These are phyloP conservation scores for Lecanicillium sp. DNA, from an alignment of 2,329 filamentous ascomycete genomes.

Conservation along the genomic window DNA sequence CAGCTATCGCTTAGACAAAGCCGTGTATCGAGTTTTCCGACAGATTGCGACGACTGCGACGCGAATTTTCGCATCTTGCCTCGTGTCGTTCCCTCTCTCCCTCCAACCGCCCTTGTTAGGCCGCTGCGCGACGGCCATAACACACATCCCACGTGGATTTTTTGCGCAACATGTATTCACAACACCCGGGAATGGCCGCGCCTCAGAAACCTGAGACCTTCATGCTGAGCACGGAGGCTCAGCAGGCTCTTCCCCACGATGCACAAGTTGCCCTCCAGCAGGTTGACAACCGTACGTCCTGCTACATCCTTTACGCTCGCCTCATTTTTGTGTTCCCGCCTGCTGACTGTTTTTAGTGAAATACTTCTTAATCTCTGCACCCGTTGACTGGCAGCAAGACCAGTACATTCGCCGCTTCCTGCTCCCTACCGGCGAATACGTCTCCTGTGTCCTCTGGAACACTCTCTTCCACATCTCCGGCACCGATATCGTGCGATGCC, in stretches of 20 bases:
- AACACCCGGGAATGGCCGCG: conserved; percentile 81
- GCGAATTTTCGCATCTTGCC: neutral
- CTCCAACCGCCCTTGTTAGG: neutral
- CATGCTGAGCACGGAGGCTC: conserved; percentile 94
- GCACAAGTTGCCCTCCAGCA: conserved; percentile 96
- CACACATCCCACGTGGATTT: neutral
- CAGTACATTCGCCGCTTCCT: conserved; percentile 96
- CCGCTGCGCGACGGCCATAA: conserved; percentile 9
- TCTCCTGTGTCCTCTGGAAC: conserved; percentile 96
- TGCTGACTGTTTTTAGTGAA: conserved; percentile 59
- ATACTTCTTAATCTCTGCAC: conserved; percentile 98
- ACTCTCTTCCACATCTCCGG: conserved; percentile 99
- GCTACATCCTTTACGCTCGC: neutral
- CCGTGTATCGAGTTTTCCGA: neutral
- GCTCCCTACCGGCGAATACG: conserved; percentile 94
- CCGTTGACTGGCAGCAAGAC: conserved; percentile 94
- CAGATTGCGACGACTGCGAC: neutral
- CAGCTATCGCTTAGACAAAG: neutral
- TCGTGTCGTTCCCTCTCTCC: neutral
- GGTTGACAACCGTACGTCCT: conserved; percentile 82
- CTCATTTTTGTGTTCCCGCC: neutral
- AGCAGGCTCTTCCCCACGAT: conserved; percentile 92
- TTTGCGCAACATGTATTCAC: conserved; percentile 61
- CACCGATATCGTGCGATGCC: conserved; percentile 95
- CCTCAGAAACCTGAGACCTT: conserved; percentile 98